phyloP scores from a whole-genome alignment of 176 grass and related monocot genomes.

The Tillandsia leiboldiana region DNA sequence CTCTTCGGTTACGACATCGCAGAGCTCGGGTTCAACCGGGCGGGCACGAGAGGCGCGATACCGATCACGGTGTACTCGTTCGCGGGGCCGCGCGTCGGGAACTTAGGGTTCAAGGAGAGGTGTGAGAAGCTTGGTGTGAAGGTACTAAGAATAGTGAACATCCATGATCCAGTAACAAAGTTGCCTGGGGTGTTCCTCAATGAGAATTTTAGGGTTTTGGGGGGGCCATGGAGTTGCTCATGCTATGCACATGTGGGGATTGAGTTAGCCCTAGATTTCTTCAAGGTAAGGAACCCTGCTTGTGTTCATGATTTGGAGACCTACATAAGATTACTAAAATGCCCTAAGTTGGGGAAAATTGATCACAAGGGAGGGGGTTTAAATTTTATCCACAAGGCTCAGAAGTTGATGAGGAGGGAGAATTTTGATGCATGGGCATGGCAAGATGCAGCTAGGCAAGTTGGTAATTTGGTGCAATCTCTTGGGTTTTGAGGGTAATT shows the following conservation, averaged over 20 bases:
- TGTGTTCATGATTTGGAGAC: slow-evolving; percentile 68
- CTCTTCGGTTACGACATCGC: slow-evolving; percentile 65
- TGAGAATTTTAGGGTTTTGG: slow-evolving; percentile 30
- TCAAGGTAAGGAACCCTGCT: slow-evolving; percentile 34
- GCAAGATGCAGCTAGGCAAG: slow-evolving; percentile 60
- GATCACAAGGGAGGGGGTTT: background rate
- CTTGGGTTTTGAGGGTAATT: slow-evolving; percentile 38
- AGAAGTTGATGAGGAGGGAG: slow-evolving; percentile 24
- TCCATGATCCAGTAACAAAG: slow-evolving; percentile 60
- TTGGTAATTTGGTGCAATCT: slow-evolving; percentile 60
- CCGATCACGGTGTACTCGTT: slow-evolving; percentile 85
- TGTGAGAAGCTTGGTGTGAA: slow-evolving; percentile 78
- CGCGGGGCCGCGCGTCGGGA: slow-evolving; percentile 67
- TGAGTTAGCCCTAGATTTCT: slow-evolving; percentile 62
- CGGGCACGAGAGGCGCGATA: background rate
- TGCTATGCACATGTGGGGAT: slow-evolving; percentile 84
- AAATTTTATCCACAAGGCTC: slow-evolving; percentile 23
- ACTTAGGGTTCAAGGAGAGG: slow-evolving; percentile 60
- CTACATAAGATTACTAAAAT: slow-evolving; percentile 52
- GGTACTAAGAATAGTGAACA: slow-evolving; percentile 60
- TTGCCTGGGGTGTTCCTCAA: slow-evolving; percentile 71
- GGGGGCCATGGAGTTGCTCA: slow-evolving; percentile 27
- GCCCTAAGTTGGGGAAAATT: slow-evolving; percentile 11
- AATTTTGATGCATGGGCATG: slow-evolving; percentile 28
- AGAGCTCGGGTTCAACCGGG: slow-evolving; percentile 53